A percentile compares a stretch with the other conserved stretches of the same genome.
phyloP scores from a whole-genome alignment of 768 basidiomycete genomes.

The Boletus bicolor region DNA sequence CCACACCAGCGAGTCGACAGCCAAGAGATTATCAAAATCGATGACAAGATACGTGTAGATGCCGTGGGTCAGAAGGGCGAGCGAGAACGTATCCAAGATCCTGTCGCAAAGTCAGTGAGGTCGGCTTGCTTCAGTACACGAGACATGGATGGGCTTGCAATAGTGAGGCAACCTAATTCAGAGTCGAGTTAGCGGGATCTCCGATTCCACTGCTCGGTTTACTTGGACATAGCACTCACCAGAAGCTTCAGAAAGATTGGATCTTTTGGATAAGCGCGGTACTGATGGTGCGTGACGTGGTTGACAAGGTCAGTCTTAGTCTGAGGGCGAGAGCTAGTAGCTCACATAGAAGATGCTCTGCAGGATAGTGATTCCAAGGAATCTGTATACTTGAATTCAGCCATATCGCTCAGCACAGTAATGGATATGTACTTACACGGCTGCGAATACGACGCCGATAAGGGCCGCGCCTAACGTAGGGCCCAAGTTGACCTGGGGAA shows the following conservation, averaged over 20 bases:
- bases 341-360: background rate
- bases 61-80: too few relatives aligned
- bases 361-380: background rate
- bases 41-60: too few relatives aligned
- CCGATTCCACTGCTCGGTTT: background rate
- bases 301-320: background rate
- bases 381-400: background rate
- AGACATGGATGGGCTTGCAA: background rate
- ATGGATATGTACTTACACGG: background rate
- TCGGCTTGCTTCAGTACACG: background rate
- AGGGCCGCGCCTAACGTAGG: background rate
- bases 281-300: background rate
- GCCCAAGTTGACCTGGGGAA: background rate
- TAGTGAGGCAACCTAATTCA: background rate
- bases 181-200: background rate
- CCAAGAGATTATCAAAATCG: background rate
- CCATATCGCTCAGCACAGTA: background rate
- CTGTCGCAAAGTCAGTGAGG: too few relatives aligned
- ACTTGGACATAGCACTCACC: background rate
- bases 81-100: too few relatives aligned
- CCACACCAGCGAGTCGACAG: background rate
- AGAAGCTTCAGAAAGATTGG: background rate
- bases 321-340: background rate
- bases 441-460: background rate
- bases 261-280: background rate